A percentile compares a stretch with the other conserved stretches of the same genome.
Evolutionary conservation across 257 asterid genomes (phyloP).

Genomic region (Paraleonurus japonicus): DNA sequence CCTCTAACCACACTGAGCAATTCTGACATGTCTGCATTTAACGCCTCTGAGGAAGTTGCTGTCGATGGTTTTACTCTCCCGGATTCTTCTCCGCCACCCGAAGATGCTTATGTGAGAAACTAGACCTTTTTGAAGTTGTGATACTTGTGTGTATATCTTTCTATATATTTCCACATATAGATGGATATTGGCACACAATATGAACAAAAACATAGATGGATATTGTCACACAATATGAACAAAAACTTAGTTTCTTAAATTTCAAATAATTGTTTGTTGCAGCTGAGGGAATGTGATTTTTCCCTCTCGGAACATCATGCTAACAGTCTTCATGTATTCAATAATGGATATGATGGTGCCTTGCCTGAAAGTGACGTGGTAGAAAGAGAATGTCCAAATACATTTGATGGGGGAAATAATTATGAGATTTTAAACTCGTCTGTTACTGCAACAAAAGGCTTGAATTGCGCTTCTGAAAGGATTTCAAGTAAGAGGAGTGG

Average conservation of each 20-base stretch:
- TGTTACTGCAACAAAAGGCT: conserved; percentile 29
- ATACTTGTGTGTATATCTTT: background rate
- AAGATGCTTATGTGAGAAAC: conserved; percentile 34
- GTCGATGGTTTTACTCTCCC: conserved; percentile 34
- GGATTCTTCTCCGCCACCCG: conserved; percentile 14
- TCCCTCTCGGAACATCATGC: conserved; percentile 30
- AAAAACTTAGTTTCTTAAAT: conserved; percentile 6
- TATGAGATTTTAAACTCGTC: conserved; percentile 33
- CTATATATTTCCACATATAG: conserved; percentile 6
- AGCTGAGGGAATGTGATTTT: conserved; percentile 39
- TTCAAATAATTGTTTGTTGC: conserved; percentile 30
- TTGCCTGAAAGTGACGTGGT: conserved; percentile 28
- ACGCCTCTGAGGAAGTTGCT: conserved; percentile 38
- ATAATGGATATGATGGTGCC: conserved; percentile 27
- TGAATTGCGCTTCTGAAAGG: conserved; percentile 43
- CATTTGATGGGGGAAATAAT: conserved; percentile 22
- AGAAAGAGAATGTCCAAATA: conserved; percentile 30
- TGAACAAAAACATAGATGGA: background rate
- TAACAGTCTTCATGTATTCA: conserved; percentile 25
- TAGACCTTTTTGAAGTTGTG: background rate
- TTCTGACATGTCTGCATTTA: conserved; percentile 40
- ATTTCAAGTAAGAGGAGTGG: conserved; percentile 37
- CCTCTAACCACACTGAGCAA: conserved; percentile 13
- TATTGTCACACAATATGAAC: background rate
- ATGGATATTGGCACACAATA: background rate